Evolutionary conservation across 2,329 filamentous ascomycete species (phyloP).

Genomic region (Chalara sp.): DNA sequence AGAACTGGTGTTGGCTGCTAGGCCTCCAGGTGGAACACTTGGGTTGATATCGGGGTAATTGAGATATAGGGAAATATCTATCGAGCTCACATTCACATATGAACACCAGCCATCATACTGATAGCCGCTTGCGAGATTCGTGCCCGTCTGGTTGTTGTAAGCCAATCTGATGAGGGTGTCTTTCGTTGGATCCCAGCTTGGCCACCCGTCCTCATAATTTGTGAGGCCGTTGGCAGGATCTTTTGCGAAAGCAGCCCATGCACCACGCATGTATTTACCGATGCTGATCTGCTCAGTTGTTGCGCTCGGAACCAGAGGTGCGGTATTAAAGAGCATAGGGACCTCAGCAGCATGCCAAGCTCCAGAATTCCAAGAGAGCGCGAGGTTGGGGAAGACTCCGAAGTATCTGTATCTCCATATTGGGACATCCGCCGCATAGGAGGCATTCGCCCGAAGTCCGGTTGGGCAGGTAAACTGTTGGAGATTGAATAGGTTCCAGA

Average conservation of each 20-base stretch:
- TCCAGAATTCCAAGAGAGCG: conserved; percentile 23
- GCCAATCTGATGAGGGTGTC: conserved; percentile 23
- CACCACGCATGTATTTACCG: conserved; percentile 30
- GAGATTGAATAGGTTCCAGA: conserved; percentile 24
- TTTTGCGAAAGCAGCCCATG: conserved; percentile 34
- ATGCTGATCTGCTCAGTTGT: conserved; percentile 26
- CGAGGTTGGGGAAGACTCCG: conserved; percentile 29
- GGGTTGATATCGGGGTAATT: not conserved
- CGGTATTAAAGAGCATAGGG: conserved; percentile 27
- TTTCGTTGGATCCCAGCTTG: conserved; percentile 15
- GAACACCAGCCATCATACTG: conserved; percentile 22
- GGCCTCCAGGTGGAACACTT: not conserved
- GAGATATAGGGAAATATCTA: not conserved
- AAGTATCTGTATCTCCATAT: conserved; percentile 33
- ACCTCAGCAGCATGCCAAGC: conserved; percentile 30
- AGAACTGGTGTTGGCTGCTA: not conserved
- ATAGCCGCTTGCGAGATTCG: conserved; percentile 21
- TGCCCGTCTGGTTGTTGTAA: conserved; percentile 22
- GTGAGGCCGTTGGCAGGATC: conserved; percentile 29
- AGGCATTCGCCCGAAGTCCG: conserved; percentile 20
- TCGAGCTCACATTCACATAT: conserved; percentile 20
- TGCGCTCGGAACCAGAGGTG: conserved; percentile 11
- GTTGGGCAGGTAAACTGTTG: conserved; percentile 29
- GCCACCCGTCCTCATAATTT: conserved; percentile 22
- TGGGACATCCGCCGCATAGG: conserved; percentile 20